Percentiles rank a stretch among this genome's conserved stretches.
These are phyloP conservation scores for Erythrophleum fordii DNA, from an alignment of 306 rosid genomes.

Conservation along the genomic window DNA sequence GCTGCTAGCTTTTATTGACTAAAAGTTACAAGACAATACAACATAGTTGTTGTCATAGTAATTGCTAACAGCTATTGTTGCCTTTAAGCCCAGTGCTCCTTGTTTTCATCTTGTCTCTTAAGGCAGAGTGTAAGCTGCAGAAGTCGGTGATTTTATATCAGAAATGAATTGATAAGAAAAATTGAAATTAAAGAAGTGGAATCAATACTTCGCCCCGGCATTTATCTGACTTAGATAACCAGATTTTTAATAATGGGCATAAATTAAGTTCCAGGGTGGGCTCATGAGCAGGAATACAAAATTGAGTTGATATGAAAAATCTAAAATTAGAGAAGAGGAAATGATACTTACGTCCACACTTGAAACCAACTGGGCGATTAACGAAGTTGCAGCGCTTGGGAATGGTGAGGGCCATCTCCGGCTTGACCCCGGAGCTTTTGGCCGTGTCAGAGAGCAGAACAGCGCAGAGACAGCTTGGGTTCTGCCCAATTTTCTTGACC, in stretches of 20 bases:
- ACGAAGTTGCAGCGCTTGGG: slow-evolving; percentile 74
- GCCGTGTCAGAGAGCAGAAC: slow-evolving; percentile 62
- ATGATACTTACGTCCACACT: slow-evolving; percentile 64
- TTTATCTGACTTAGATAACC: too few species aligned
- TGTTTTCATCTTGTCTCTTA: slow-evolving; percentile 32
- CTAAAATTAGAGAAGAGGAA: too few species aligned
- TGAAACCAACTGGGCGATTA: slow-evolving; percentile 68
- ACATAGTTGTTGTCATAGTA: slow-evolving; percentile 16
- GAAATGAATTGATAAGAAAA: background rate
- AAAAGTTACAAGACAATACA: slow-evolving; percentile 33
- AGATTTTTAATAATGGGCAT: too few species aligned
- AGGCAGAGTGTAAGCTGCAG: slow-evolving; percentile 77
- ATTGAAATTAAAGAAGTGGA: background rate
- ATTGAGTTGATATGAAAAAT: too few species aligned
- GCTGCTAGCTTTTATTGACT: slow-evolving; percentile 54
- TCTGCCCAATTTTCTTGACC: slow-evolving; percentile 54
- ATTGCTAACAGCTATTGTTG: slow-evolving; percentile 39
- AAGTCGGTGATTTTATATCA: slow-evolving; percentile 5
- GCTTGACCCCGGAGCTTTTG: slow-evolving; percentile 50
- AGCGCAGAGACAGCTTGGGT: slow-evolving; percentile 65
- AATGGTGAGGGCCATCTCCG: slow-evolving; percentile 57
- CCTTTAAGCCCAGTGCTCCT: slow-evolving; percentile 21
- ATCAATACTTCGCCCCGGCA: too few species aligned
- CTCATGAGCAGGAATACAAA: too few species aligned
- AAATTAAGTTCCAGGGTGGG: too few species aligned